Evolutionary conservation across 176 grass and related monocot species (phyloP).

Genomic region (Juncus effusus): DNA sequence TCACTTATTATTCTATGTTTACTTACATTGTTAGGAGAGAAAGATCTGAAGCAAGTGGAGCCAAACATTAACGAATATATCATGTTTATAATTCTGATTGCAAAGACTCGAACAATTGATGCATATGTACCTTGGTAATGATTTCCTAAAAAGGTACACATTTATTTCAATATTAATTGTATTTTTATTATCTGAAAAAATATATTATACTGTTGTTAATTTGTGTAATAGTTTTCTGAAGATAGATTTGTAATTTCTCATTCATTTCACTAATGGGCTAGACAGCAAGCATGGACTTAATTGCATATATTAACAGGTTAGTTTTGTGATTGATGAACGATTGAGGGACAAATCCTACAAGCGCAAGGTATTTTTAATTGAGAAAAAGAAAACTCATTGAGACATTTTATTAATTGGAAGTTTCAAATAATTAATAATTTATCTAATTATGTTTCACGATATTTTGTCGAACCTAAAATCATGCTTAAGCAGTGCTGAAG

Average conservation of each 20-base stretch:
- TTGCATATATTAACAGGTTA: constrained; percentile 43
- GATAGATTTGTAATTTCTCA: constrained; percentile 61
- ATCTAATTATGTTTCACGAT: constrained; percentile 46
- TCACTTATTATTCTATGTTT: no score
- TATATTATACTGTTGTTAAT: constrained; percentile 1
- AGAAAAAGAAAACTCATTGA: no score
- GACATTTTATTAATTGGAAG: no score
- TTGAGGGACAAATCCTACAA: constrained; percentile 72
- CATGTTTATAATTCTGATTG: background rate
- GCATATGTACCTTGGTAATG: constrained; percentile 57
- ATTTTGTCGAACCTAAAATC: constrained; percentile 75
- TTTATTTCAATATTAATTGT: background rate
- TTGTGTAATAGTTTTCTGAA: constrained; percentile 49
- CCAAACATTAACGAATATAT: constrained; percentile 1
- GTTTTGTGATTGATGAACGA: constrained; percentile 92
- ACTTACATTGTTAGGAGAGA: constrained; percentile 31
- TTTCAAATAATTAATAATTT: constrained; percentile 23
- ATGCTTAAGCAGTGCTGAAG: constrained; percentile 64
- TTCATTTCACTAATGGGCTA: constrained; percentile 75
- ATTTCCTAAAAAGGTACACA: constrained; percentile 84
- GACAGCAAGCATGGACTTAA: constrained; percentile 47
- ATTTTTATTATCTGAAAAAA: background rate
- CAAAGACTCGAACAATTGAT: constrained; percentile 28
- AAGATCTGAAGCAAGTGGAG: constrained; percentile 26
- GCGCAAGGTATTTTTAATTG: constrained; percentile 57